phyloP scores from a whole-genome alignment of 2,329 filamentous ascomycete species.

The Alternaria longipes region DNA sequence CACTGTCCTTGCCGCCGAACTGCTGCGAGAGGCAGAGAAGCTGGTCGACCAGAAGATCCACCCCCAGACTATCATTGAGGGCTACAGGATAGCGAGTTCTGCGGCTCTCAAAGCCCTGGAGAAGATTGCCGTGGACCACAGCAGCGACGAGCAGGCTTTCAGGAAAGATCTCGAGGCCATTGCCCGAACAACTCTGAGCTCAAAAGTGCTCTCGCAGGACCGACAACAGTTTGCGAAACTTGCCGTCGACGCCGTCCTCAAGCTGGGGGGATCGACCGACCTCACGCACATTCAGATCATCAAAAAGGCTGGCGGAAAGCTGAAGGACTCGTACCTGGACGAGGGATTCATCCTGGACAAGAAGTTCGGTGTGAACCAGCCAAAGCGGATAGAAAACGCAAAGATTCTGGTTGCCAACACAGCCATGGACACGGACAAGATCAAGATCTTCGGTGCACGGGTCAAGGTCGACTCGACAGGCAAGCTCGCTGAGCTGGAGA shows the following conservation, averaged over 20 bases:
- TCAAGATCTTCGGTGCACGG: constrained; percentile 98
- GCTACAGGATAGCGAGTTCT: constrained; percentile 94
- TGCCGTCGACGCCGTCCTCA: constrained; percentile 88
- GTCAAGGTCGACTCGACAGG: constrained; percentile 97
- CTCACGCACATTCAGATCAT: constrained; percentile 99
- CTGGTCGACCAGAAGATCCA: constrained; percentile 98
- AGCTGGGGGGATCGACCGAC: constrained; percentile 89
- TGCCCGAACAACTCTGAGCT: constrained; percentile 93
- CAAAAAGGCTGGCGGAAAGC: constrained; percentile 98
- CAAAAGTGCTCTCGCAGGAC: constrained; percentile 95
- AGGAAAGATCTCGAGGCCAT: constrained; percentile 89
- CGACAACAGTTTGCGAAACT: constrained; percentile 89
- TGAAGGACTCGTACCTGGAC: constrained; percentile 96
- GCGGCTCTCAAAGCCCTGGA: constrained; percentile 87
- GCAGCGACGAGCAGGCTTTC: constrained; percentile 82
- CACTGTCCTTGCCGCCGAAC: constrained; percentile 90
- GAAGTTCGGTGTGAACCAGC: constrained; percentile 98
- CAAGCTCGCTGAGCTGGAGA: constrained; percentile 97
- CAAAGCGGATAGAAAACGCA: constrained; percentile 95
- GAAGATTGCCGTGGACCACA: constrained; percentile 87
- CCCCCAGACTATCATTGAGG: constrained; percentile 98
- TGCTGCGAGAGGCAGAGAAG: constrained; percentile 95
- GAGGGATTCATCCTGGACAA: constrained; percentile 99
- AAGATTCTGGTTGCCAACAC: constrained; percentile 99
- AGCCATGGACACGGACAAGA: constrained; percentile 99